Conservation (phyloP, 2,329 filamentous ascomycete species). For the Colletotrichum spinosum region DNA sequence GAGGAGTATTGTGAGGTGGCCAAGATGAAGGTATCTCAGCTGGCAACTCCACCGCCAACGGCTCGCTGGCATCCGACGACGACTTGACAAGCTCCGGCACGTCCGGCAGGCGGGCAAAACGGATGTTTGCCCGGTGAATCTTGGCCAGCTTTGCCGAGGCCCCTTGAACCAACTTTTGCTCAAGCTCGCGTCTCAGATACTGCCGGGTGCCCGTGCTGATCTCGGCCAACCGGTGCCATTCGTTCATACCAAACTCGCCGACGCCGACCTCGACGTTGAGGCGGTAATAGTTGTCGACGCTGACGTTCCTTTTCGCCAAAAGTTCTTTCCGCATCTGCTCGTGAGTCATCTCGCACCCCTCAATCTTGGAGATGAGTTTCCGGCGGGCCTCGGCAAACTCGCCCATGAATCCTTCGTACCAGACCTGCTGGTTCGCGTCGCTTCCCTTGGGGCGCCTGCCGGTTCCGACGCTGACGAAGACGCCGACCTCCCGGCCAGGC, state of each 20-base stretch:
- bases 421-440: slow-evolving; percentile 79
- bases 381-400: slow-evolving; percentile 92
- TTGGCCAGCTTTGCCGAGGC: slow-evolving; percentile 85
- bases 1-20: slow-evolving; percentile 49
- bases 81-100: slow-evolving; percentile 59
- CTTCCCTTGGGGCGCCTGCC: slow-evolving; percentile 78
- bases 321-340: slow-evolving; percentile 86
- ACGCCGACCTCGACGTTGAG: slow-evolving; percentile 98
- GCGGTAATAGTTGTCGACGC: slow-evolving; percentile 91
- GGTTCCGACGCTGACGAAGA: slow-evolving; percentile 94
- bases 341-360: slow-evolving; percentile 93
- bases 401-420: slow-evolving; percentile 95
- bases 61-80: slow-evolving; percentile 54
- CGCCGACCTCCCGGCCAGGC: slow-evolving; percentile 91
- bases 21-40: slow-evolving; percentile 61
- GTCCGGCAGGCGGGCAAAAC: slow-evolving; percentile 66
- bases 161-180: slow-evolving; percentile 81
- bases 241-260: slow-evolving; percentile 98
- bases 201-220: slow-evolving; percentile 92
- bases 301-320: slow-evolving; percentile 81
- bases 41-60: slow-evolving; percentile 69
- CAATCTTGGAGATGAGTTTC: slow-evolving; percentile 89
- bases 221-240: slow-evolving; percentile 93
- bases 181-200: slow-evolving; percentile 79
- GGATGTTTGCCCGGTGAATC: slow-evolving; percentile 80